A percentile compares a stretch with the other conserved stretches of the same genome.
phyloP scores from a whole-genome alignment of 2,329 filamentous ascomycete species.

The Emergomyces africanus region DNA sequence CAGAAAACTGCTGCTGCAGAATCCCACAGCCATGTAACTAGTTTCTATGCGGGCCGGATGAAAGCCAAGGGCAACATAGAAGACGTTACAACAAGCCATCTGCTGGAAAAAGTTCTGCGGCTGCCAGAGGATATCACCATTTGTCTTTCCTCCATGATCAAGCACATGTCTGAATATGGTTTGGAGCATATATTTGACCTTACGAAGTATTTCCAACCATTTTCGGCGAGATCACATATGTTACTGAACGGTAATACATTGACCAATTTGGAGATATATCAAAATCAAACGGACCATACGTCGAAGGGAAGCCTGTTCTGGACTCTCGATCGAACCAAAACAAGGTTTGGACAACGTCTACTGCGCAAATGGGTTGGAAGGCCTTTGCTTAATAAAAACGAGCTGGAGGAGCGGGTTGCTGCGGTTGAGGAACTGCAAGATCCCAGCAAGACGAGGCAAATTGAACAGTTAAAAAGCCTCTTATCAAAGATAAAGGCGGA shows the following conservation, averaged over 20 bases:
- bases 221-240: conserved; percentile 91
- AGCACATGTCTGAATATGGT: conserved; percentile 79
- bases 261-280: conserved; percentile 87
- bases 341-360: conserved; percentile 74
- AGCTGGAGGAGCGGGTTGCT: conserved; percentile 63
- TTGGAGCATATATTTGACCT: conserved; percentile 91
- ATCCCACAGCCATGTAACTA: conserved; percentile 76
- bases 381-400: conserved; percentile 63
- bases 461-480: conserved; percentile 62
- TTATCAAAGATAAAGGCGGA: conserved; percentile 63
- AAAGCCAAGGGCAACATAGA: conserved; percentile 44
- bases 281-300: conserved; percentile 78
- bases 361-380: conserved; percentile 91
- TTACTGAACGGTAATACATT: conserved; percentile 88
- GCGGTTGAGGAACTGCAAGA: conserved; percentile 79
- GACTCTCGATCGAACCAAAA: conserved; percentile 86
- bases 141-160: conserved; percentile 94
- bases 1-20: conserved; percentile 72
- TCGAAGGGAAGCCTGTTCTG: conserved; percentile 87
- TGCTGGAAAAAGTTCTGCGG: conserved; percentile 76
- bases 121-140: conserved; percentile 78
- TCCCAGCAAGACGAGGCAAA: conserved; percentile 49
- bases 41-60: conserved; percentile 82
- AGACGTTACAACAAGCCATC: conserved; percentile 45
- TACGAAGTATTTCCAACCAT: conserved; percentile 94